Base-by-base conservation (phyloP, 306 rosid genomes). In the Rosa lucieae region DNA sequence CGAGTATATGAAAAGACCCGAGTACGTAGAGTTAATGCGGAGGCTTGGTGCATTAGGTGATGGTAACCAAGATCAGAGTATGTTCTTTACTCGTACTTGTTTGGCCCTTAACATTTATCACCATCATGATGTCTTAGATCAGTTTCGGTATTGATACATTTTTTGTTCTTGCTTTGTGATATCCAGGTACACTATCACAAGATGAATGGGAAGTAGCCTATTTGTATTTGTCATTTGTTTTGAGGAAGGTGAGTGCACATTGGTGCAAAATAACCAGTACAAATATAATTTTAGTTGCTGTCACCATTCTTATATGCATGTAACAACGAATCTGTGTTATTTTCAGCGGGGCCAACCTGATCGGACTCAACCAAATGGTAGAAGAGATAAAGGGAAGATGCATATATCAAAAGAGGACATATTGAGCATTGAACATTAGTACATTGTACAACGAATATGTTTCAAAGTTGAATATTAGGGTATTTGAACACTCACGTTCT, bases 31-130 rank as follows among this genome's bases (percentile, higher is more conserved):
- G 66, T 91, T 96, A 86, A 93, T 96, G 99, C 89, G 94, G 75
- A 84, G 92, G 82, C 93, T 93, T 9, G 99, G 98, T 62, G 99
- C 99, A 75, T 86, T 96, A 88, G 99, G 99, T 74, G 99, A 96
- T 75, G 93, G 97, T 37, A 96, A 88, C 89, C 98, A 88, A 82
- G 98, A 93, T 87, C 94, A 83, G 44, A 90, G 96, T 92, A 89
- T 67, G 86, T 55, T 62, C 18, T 17, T 63, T 29, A 0, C 8
- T 44, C 76, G 21, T 53, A 14, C 37, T 32, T 32, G 29, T 39
- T 13, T 42, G 74, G 58, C 68, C 75, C 4, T 13, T 14, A 43
- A 39, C 11, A 69, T 26, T 5, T 20, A 14, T 8, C 18, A n/a
- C 18, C 17, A 39, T 37, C 63, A 23, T 20, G 17, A 77, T 44